Conservation (phyloP, 1,284 basidiomycete species). For the Ceratobasidium sp. region DNA sequence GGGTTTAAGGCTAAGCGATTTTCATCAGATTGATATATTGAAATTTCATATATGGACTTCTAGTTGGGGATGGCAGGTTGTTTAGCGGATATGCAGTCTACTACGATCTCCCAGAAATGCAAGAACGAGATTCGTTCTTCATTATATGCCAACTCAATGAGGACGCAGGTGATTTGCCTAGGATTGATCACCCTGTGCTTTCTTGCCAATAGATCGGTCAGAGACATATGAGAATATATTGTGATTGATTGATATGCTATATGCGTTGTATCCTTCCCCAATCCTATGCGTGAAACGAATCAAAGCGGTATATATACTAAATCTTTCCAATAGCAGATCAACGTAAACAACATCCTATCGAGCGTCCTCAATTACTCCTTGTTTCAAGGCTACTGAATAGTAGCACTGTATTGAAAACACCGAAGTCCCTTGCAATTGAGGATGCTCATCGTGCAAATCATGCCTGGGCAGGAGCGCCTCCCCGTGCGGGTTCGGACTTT, state of each 20-base stretch:
- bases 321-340: neutral
- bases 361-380: neutral
- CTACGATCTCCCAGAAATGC: neutral
- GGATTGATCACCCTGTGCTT: neutral
- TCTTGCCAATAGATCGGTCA: neutral
- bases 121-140: constrained; percentile 5
- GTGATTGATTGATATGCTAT: neutral
- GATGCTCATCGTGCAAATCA: neutral
- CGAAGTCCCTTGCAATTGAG: no score
- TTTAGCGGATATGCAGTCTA: neutral
- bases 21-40: neutral
- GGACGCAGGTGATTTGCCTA: neutral
- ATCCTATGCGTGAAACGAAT: neutral
- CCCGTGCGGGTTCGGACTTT: constrained; percentile 5
- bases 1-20: neutral
- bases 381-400: no score
- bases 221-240: neutral
- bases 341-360: neutral
- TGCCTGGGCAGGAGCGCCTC: neutral
- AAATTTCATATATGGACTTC: neutral
- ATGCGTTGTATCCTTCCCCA: neutral
- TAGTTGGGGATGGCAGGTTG: constrained; percentile 23
- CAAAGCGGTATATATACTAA: neutral
- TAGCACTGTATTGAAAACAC: no score
- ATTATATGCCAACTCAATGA: constrained; percentile 3